A percentile compares a stretch with the other conserved stretches of the same genome.
Evolutionary conservation across 2,329 filamentous ascomycete genomes (phyloP).

Genomic region (Aspergillus ruber): DNA sequence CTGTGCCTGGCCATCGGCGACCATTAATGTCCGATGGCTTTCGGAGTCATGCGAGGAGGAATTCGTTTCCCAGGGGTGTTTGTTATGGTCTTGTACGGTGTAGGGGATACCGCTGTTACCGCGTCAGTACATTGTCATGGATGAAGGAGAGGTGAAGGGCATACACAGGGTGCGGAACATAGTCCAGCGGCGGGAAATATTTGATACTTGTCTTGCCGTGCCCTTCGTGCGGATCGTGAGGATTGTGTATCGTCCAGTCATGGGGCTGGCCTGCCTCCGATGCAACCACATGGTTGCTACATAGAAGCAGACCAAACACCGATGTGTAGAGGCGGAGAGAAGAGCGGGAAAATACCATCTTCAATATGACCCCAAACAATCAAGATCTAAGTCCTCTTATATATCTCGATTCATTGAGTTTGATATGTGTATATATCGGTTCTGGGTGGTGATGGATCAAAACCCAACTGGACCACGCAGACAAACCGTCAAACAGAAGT

Average conservation of each 20-base stretch:
- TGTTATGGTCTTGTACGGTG: conserved; percentile 10
- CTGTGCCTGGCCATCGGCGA: background rate
- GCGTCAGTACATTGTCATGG: background rate
- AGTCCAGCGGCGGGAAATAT: conserved; percentile 3
- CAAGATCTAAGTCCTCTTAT: too few species aligned
- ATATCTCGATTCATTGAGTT: too few species aligned
- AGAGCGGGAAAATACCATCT: background rate
- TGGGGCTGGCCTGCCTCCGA: background rate
- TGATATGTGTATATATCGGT: too few species aligned
- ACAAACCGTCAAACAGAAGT: too few species aligned
- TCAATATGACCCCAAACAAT: too few species aligned
- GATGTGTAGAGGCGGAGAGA: conserved; percentile 3
- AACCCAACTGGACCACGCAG: too few species aligned
- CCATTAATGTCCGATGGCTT: conserved; percentile 4
- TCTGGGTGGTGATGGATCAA: too few species aligned
- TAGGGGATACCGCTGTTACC: conserved; percentile 14
- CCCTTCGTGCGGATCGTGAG: background rate
- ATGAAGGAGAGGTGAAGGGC: background rate
- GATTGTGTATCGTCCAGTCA: background rate
- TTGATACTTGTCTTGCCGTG: background rate
- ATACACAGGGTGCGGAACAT: conserved; percentile 6
- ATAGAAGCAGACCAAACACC: background rate
- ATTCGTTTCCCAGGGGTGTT: conserved; percentile 12
- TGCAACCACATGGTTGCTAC: background rate
- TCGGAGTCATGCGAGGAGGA: conserved; percentile 1